Base-by-base conservation (phyloP, 2,329 filamentous ascomycete species). In the Aaosphaeria pasadenensis region DNA sequence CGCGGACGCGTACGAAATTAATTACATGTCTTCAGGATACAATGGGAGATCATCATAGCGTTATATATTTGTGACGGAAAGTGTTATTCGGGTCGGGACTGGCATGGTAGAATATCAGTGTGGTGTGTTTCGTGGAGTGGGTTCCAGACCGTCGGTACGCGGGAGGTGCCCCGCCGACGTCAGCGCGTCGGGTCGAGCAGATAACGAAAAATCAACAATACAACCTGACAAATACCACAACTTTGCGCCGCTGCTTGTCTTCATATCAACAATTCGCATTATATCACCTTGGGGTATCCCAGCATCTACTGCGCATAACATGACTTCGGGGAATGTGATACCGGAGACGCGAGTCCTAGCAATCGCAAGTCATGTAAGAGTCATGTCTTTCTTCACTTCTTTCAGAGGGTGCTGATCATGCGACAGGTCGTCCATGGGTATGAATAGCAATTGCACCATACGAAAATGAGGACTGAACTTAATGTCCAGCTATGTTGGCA, bases 351-450 rank as follows among this genome's bases (percentile, higher is more conserved):
- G 79, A 61, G 90, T 96, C 53, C 80, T 96, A 66, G 91, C 91
- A 49, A 83, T 96, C 60, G 91, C 91, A 69, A 96, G 91, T 74
- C 91, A 96, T 91, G 91, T 96, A 87, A 74, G 86, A 73, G 52
- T 62, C 61, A 60, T 42, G 36, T 44, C 9, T 7, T 24, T 13
- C 9, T 36, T 9, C 9, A 13, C 33, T 9, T 13, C 33, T 13
- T 11, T 36, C 33, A 24, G 9, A 24, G 39, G 7, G 43, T 66
- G 43, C 66, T 67, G 54, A 70, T 52, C 42, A 24, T 44, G 45
- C 48, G 48, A 53, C 50, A 89, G 86, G 85, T 89, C 62, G 84
- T 86, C 57, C 87, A 86, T 60, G 86, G 86, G 86, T 89, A 74
- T 82, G 83, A 78, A 35, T 17, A 9, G 29, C 9, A 5, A 33